Conservation (phyloP, 305 asterid genomes). For the Lippia alba region DNA sequence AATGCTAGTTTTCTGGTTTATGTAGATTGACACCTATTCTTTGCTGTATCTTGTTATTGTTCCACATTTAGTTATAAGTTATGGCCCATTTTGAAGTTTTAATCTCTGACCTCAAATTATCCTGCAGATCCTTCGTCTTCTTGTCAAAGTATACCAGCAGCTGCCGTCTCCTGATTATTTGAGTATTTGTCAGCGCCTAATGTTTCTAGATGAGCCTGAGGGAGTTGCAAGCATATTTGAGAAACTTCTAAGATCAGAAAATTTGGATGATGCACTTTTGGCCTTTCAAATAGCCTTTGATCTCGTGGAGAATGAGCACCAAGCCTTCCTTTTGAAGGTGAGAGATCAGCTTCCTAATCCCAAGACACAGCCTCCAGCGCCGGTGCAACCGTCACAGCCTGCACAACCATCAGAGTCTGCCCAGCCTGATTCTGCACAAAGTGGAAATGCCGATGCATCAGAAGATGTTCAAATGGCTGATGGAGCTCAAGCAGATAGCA, state of each 20-base stretch:
- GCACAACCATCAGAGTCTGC: conserved; percentile 50
- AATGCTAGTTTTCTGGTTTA: background rate
- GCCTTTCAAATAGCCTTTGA: conserved; percentile 98
- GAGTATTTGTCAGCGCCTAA: conserved; percentile 96
- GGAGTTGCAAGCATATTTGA: conserved; percentile 81
- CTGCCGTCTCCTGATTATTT: conserved; percentile 91
- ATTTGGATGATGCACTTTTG: conserved; percentile 81
- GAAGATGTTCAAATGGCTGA: conserved; percentile 68
- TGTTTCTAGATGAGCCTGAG: conserved; percentile 90
- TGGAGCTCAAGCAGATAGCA: conserved; percentile 45
- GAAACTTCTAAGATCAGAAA: conserved; percentile 75
- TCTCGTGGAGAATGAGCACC: conserved; percentile 95
- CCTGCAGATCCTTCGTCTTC: conserved; percentile 80
- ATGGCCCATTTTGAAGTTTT: background rate
- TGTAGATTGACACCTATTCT: background rate
- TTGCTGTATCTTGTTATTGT: background rate
- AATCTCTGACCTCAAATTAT: conserved; percentile 7
- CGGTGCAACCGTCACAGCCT: conserved; percentile 51
- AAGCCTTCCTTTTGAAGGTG: conserved; percentile 91
- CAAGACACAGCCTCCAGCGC: conserved; percentile 55
- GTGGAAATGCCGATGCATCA: conserved; percentile 42
- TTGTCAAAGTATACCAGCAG: conserved; percentile 81
- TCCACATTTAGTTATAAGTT: background rate
- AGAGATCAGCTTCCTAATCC: conserved; percentile 76
- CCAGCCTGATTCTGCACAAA: conserved; percentile 47